These are phyloP conservation scores for Saksenaea vasiformis DNA, from an alignment of 371 early-diverging fungal species.

Conservation along the genomic window DNA sequence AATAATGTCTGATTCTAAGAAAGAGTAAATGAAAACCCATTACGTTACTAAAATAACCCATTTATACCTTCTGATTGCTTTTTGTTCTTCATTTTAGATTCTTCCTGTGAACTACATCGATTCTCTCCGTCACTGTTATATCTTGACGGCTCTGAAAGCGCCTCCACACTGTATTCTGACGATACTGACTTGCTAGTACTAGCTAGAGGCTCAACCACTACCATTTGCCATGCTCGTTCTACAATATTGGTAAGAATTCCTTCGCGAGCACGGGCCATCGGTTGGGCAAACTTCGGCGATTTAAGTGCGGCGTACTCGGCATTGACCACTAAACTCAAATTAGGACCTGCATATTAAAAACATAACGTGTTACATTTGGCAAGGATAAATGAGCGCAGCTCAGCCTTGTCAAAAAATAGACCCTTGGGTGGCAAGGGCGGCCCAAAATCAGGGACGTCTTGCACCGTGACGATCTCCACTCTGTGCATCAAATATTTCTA, in stretches of 20 bases:
- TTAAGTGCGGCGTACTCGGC: constrained; percentile 77
- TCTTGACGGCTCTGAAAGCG: background rate
- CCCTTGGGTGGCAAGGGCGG: constrained; percentile 66
- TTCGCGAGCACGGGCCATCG: constrained; percentile 58
- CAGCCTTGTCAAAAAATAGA: constrained; percentile 50
- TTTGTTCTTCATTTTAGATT: background rate
- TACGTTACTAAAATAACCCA: background rate
- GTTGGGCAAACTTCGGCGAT: constrained; percentile 61
- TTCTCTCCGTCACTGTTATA: background rate
- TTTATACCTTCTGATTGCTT: background rate
- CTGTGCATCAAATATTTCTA: constrained; percentile 14
- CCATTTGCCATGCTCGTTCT: constrained; percentile 27
- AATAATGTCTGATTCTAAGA: background rate
- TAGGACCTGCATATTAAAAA: constrained; percentile 16
- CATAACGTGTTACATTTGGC: constrained; percentile 26
- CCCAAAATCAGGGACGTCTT: constrained; percentile 66
- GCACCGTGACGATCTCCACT: constrained; percentile 54
- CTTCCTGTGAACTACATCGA: background rate
- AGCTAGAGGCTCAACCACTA: constrained; percentile 6
- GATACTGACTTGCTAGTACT: background rate
- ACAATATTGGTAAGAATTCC: constrained; percentile 50
- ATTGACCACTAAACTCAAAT: constrained; percentile 51
- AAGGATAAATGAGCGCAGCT: constrained; percentile 56
- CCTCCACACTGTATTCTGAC: background rate
- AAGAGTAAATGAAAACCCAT: background rate